Evolutionary conservation across 768 basidiomycete species (phyloP), one percentile per base, ranked within the genome.

Genomic region (Calocybe cyanea): DNA sequence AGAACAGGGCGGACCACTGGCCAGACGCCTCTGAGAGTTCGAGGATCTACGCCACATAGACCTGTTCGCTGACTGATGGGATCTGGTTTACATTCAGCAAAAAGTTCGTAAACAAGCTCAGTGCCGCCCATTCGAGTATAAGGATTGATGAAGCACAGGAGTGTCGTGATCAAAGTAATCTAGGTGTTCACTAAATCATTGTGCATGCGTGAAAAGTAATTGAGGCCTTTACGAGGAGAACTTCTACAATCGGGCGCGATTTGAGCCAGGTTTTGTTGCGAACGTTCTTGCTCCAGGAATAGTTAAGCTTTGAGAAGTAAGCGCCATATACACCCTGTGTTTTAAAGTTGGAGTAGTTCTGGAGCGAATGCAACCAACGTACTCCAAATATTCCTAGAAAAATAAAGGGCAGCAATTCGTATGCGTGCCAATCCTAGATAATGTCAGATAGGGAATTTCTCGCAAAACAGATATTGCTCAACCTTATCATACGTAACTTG

Each of bases 71-170:
- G 73, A 53, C 81, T 73, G 5, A 66, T 57, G 44, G 79, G 75
- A 38, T 75, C 78, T 0, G 70, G 61, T 21, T 71, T 75, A 57
- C 95, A 99, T 67, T 96, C 94, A 0, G 87, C 76, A 59, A 97
- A 92, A 37, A 97, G 81, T 50, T 85, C 85, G 60, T 90, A 92
- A 43, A 99, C 87, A 18, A 97, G 83, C 58, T 99, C 93, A 2
- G 95, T 94, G 2, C 95, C 92, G 42, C 92, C 86, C 87, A 97
- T 94, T 30, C 87, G 81, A 4, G 91, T 87, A 59, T 85, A 97
- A 0, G 88, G 86, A 62, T 94, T 96, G 43, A 89, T 66, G 69
- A 93, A 95, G 53, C 86, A 87, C 35, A 95, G 64, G 3, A 79
- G 54, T 0, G 88, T 79, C 0, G 95, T 97, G 23, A 86, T 58